Evolutionary conservation across 2,329 filamentous ascomycete species (phyloP).

Genomic region (Sporothrix brasiliensis): DNA sequence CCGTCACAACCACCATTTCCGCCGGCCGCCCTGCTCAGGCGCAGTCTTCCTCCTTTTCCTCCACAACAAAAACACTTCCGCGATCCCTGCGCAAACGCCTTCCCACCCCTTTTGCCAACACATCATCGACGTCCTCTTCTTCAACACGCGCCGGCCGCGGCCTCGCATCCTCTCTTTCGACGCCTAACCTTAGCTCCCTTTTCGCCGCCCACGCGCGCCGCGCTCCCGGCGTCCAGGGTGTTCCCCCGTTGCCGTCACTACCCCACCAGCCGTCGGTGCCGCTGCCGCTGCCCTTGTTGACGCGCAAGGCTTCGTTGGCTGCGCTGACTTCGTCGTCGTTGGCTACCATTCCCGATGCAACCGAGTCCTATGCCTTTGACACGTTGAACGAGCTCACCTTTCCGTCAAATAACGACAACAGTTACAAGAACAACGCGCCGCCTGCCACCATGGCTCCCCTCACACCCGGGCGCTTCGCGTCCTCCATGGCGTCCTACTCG

Average conservation of each 20-base stretch:
- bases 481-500: conserved; percentile 38
- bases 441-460: conserved; percentile 51
- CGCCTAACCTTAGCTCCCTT: conserved; percentile 60
- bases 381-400: conserved; percentile 51
- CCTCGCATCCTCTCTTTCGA: conserved; percentile 48
- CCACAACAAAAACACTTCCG: conserved; percentile 26
- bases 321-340: conserved; percentile 67
- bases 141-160: conserved; percentile 36
- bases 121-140: background rate
- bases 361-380: conserved; percentile 63
- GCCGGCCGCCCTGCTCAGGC: conserved; percentile 11
- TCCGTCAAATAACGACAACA: conserved; percentile 30
- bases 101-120: conserved; percentile 22
- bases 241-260: conserved; percentile 25
- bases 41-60: conserved; percentile 35
- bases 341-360: conserved; percentile 68
- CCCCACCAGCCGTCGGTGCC: conserved; percentile 11
- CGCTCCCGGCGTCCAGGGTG: conserved; percentile 20
- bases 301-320: conserved; percentile 72
- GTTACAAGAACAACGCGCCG: conserved; percentile 33
- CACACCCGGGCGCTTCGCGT: conserved; percentile 51
- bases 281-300: conserved; percentile 50
- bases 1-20: conserved; percentile 22
- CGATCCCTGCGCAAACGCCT: conserved; percentile 33
- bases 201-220: conserved; percentile 55